These are phyloP conservation scores for Microcyclospora pomicola DNA, from an alignment of 2,329 filamentous ascomycete species.

Conservation along the genomic window DNA sequence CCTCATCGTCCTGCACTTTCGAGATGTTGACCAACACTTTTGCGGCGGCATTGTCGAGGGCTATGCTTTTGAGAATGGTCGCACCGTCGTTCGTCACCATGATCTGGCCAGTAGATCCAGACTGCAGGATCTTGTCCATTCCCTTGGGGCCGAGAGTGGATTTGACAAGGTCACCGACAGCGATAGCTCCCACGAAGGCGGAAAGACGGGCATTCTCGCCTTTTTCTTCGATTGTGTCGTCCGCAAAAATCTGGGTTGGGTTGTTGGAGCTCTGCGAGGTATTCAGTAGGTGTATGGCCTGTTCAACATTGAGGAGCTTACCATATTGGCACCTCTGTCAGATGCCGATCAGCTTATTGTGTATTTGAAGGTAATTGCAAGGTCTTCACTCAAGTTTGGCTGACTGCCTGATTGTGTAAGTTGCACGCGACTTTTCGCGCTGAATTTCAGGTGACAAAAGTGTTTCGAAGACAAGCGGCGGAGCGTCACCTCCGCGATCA, in stretches of 20 bases:
- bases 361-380: no score
- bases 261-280: slow-evolving; percentile 8
- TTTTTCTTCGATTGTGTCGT: slow-evolving; percentile 94
- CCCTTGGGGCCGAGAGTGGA: slow-evolving; percentile 94
- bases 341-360: no score
- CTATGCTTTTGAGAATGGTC: slow-evolving; percentile 95
- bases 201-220: slow-evolving; percentile 67
- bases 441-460: no score
- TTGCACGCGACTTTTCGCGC: no score
- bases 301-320: no score
- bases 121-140: slow-evolving; percentile 58
- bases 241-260: slow-evolving; percentile 67
- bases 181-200: slow-evolving; percentile 94
- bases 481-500: no score
- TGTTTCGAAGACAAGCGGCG: no score
- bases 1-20: slow-evolving; percentile 97
- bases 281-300: neutral
- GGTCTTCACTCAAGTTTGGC: no score
- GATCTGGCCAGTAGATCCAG: slow-evolving; percentile 79
- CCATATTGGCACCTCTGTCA: no score
- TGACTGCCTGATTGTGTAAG: no score
- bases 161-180: slow-evolving; percentile 93
- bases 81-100: slow-evolving; percentile 98
- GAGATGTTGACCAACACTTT: slow-evolving; percentile 99
- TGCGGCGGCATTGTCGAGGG: slow-evolving; percentile 92